Evolutionary conservation across 164 flowering plant species (phyloP).

Genomic region (Sedum album): DNA sequence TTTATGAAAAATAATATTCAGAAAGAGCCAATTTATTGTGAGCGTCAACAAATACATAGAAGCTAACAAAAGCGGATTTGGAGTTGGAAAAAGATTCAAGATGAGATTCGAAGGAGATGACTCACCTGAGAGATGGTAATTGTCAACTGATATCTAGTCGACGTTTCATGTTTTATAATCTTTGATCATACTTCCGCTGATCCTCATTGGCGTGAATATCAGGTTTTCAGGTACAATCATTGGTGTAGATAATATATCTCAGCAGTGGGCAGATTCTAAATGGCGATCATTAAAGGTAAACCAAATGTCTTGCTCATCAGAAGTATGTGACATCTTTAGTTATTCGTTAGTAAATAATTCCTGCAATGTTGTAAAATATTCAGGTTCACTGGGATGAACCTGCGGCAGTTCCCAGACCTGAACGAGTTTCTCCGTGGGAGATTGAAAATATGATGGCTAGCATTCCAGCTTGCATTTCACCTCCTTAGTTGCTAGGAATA

Average conservation of each 20-base stretch:
- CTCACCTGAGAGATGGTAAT: conserved; percentile 72
- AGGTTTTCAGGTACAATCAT: conserved; percentile 73
- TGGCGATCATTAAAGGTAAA: conserved; percentile 74
- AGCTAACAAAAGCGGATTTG: conserved; percentile 38
- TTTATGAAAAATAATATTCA: conserved; percentile 16
- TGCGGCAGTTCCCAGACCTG: conserved; percentile 64
- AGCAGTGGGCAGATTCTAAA: conserved; percentile 59
- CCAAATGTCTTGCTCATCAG: neutral
- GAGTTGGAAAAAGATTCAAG: conserved; percentile 65
- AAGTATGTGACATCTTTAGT: neutral
- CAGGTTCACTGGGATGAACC: conserved; percentile 97
- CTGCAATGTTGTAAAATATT: neutral
- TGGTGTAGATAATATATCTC: conserved; percentile 50
- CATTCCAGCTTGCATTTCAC: conserved; percentile 25
- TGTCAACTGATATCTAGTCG: neutral
- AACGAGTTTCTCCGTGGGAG: conserved; percentile 93
- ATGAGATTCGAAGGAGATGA: conserved; percentile 88
- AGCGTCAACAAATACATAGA: conserved; percentile 66
- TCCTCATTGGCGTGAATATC: conserved; percentile 8
- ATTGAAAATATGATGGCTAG: conserved; percentile 62
- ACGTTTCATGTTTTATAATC: neutral
- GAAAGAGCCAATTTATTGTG: conserved; percentile 77
- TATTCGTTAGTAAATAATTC: neutral
- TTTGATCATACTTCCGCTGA: too few relatives aligned
- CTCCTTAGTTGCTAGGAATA: conserved; percentile 34